Evolutionary conservation across 1,139 yeast species (phyloP), one percentile per base, ranked within the genome.

Genomic region (Hyphopichia fennica): DNA sequence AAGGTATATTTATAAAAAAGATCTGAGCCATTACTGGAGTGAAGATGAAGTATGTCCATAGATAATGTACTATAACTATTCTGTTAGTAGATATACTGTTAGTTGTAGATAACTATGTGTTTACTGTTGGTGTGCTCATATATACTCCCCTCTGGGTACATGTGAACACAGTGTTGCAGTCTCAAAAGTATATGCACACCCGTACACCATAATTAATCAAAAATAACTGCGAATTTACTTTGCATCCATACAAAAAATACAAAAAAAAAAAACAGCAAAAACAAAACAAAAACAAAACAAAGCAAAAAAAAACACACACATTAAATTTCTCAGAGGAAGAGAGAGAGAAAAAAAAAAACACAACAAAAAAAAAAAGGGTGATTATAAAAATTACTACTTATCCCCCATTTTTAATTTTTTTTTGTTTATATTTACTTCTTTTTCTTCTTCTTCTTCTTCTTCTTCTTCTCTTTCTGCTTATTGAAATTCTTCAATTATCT

Each of bases 41-140:
- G 93, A 87, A 57, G 72, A 71, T 44, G 95, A 86, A 54, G 87
- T 87, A 6, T 87, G 95, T 64, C 95, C 96, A 10, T 83, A 51
- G 56, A 4, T 22, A 11, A 3, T 25, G 28, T 25, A 25, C n/a
- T n/a, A n/a, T n/a, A n/a, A n/a, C n/a, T n/a, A n/a, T n/a, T n/a
- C n/a, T n/a, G n/a, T n/a, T n/a, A n/a, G n/a, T n/a, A n/a, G n/a
- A n/a, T n/a, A n/a, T n/a, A n/a, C n/a, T n/a, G n/a, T n/a, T n/a
- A n/a, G n/a, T n/a, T n/a, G 9, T 20, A 20, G 5, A 20, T 20
- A 20, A 6, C 5, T 20, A 20, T 20, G 9, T 20, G 23, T 5
- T 20, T 9, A 20, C 5, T 6, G 23, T 6, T 20, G n/a, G 23
- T 20, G 23, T 20, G 9, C 23, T 20, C 23, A 20, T 20, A 6